Evolutionary conservation across 2,329 filamentous ascomycete species (phyloP), one percentile per base, ranked within the genome.

Genomic region (Neoarthrinium moseri): DNA sequence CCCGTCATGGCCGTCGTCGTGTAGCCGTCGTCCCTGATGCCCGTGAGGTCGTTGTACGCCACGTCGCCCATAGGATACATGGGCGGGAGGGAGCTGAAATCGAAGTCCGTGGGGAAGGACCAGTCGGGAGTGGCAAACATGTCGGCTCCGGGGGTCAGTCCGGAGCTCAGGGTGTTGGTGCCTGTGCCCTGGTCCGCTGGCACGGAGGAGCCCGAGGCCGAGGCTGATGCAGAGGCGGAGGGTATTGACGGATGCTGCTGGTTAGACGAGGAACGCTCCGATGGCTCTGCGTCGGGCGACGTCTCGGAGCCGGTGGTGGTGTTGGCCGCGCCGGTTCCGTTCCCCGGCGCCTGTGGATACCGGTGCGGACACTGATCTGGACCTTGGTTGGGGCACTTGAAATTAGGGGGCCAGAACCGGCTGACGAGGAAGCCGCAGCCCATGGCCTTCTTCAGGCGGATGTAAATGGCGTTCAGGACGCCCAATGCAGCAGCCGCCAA

Each of bases 51-150:
- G 51, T 83, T 79, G 55, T 76, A 82, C 1, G 80, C 63, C 5
- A 84, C 63, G 52, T 83, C 80, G 17, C 74, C 72, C 47, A 76
- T 79, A 0, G 80, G 75, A 45, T 79, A 81, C 48, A 82, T 70
- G 13, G 78, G 77, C 51, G 75, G 71, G 47, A 84, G 70, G 10
- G 66, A 64, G 18, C 72, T 64, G 54, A 81, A 73, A 53, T 76
- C 72, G 48, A 78, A 75, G 45, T 68, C 62, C 6, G 65, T 63
- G 2, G 74, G 72, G 33, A 73, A 53, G 13, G 62, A 59, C 69
- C 71, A 75, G 38, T 70, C 65, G 2, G 52, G 46, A 7, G 37
- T 46, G 22, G 53, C 46, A 26, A 59, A 52, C 21, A 55, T 50
- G 35, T 43, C 46, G 6, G 45, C 13, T 15, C 37, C 29, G 20